Percentiles rank a stretch among this genome's conserved stretches.
Evolutionary conservation across 495 filamentous ascomycete genomes (phyloP).

Genomic region (Elasticomyces elasticus): DNA sequence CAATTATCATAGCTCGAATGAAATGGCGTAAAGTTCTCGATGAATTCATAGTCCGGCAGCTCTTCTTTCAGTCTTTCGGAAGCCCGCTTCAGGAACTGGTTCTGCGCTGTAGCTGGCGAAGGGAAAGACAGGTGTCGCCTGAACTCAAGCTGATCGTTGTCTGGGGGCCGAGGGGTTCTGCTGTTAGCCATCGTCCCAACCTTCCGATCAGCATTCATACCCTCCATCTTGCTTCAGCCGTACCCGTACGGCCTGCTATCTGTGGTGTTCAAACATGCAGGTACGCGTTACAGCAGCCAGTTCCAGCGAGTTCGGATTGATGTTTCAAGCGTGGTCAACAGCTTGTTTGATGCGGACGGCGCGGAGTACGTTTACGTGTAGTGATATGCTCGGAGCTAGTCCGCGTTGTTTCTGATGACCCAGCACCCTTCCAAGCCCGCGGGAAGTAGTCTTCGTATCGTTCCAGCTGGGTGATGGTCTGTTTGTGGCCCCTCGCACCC

Average conservation of each 20-base stretch:
- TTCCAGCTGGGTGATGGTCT: too few species aligned
- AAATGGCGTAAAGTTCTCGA: conserved; percentile 15
- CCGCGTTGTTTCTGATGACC: too few species aligned
- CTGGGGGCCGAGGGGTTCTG: too few species aligned
- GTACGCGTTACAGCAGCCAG: background rate
- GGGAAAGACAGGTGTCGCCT: background rate
- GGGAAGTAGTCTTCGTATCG: too few species aligned
- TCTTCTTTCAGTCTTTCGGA: conserved; percentile 15
- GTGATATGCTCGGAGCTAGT: too few species aligned
- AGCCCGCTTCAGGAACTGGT: conserved; percentile 7
- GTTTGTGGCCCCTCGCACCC: too few species aligned
- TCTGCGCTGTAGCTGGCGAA: background rate
- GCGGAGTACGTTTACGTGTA: too few species aligned
- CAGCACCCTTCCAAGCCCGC: too few species aligned
- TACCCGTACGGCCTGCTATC: background rate
- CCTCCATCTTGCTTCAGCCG: background rate
- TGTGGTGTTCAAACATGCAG: background rate
- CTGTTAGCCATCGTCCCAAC: background rate
- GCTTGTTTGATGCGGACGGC: too few species aligned
- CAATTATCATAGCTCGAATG: conserved; percentile 32
- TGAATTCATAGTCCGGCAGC: conserved; percentile 19
- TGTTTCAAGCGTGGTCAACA: too few species aligned
- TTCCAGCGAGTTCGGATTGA: too few species aligned
- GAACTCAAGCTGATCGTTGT: background rate
- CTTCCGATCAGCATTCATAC: background rate